These are phyloP conservation scores for Hirsutella thompsonii DNA, from an alignment of 2,329 filamentous ascomycete genomes.

Conservation along the genomic window DNA sequence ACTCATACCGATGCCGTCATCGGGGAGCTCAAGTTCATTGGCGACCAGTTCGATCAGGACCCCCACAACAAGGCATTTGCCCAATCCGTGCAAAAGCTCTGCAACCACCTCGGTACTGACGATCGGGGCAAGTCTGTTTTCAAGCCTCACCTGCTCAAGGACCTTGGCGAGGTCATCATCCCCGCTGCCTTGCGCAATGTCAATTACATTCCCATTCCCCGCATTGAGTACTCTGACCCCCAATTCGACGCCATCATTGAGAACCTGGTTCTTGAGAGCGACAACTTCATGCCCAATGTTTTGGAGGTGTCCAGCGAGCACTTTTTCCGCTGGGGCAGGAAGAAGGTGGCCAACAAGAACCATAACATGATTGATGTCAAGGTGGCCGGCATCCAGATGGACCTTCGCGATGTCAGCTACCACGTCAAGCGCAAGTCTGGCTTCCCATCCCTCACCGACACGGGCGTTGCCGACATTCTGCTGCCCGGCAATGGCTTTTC, in stretches of 20 bases:
- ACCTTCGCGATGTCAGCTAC: constrained; percentile 82
- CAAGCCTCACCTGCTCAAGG: constrained; percentile 87
- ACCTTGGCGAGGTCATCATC: constrained; percentile 75
- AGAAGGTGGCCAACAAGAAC: constrained; percentile 68
- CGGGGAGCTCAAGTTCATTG: constrained; percentile 84
- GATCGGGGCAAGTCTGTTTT: constrained; percentile 72
- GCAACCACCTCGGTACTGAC: constrained; percentile 78
- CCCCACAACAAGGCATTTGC: constrained; percentile 74
- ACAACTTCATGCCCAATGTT: constrained; percentile 92
- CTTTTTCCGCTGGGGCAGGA: constrained; percentile 90
- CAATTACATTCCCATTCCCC: constrained; percentile 82
- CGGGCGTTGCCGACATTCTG: constrained; percentile 77
- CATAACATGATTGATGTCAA: constrained; percentile 75
- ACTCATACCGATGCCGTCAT: constrained; percentile 73
- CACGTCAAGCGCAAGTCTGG: constrained; percentile 92
- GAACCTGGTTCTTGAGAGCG: constrained; percentile 88
- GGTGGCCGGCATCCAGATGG: constrained; percentile 83
- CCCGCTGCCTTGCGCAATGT: constrained; percentile 72
- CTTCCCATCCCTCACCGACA: constrained; percentile 79
- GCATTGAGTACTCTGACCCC: constrained; percentile 82
- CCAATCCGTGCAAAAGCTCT: constrained; percentile 66
- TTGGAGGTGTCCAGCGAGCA: constrained; percentile 84
- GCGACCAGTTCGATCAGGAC: constrained; percentile 80
- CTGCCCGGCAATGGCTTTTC: constrained; percentile 79
- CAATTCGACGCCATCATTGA: constrained; percentile 82